phyloP scores from a whole-genome alignment of 345 rosid genomes.

The Alliaria petiolata region DNA sequence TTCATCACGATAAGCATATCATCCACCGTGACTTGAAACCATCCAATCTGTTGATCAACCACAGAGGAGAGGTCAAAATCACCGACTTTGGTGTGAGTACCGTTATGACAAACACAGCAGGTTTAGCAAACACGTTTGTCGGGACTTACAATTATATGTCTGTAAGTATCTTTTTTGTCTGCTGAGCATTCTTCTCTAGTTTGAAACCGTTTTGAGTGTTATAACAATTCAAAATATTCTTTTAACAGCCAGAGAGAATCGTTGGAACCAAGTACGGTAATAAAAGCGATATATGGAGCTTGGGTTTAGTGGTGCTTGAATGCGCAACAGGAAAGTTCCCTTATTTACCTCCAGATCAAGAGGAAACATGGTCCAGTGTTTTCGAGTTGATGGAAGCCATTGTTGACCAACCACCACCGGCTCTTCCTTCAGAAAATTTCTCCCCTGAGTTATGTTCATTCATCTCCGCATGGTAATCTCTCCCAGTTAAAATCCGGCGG shows the following conservation, averaged over 20 bases:
- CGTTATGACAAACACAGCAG: conserved; percentile 69
- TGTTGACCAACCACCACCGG: conserved; percentile 78
- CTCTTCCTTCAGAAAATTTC: conserved; percentile 60
- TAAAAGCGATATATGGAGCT: conserved; percentile 98
- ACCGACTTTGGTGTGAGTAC: conserved; percentile 95
- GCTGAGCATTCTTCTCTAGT: background rate
- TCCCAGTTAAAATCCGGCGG: background rate
- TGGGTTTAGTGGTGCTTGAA: conserved; percentile 83
- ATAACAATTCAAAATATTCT: too few relatives aligned
- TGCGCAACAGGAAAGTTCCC: conserved; percentile 88
- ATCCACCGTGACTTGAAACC: conserved; percentile 92
- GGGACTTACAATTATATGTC: conserved; percentile 93
- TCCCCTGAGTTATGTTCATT: conserved; percentile 73
- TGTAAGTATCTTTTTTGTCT: conserved; percentile 43
- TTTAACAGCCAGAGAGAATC: conserved; percentile 86
- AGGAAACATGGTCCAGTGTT: conserved; percentile 66
- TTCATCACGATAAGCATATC: conserved; percentile 78
- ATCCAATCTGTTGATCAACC: conserved; percentile 78
- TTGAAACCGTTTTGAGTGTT: background rate
- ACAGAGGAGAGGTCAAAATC: conserved; percentile 85
- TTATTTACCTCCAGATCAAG: conserved; percentile 60
- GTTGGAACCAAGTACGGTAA: conserved; percentile 48
- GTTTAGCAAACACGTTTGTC: conserved; percentile 74
- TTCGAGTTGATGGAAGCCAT: conserved; percentile 88
- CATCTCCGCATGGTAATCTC: conserved; percentile 67